phyloP scores from a whole-genome alignment of 176 grass and related monocot genomes.

The Musa schizocarpa region DNA sequence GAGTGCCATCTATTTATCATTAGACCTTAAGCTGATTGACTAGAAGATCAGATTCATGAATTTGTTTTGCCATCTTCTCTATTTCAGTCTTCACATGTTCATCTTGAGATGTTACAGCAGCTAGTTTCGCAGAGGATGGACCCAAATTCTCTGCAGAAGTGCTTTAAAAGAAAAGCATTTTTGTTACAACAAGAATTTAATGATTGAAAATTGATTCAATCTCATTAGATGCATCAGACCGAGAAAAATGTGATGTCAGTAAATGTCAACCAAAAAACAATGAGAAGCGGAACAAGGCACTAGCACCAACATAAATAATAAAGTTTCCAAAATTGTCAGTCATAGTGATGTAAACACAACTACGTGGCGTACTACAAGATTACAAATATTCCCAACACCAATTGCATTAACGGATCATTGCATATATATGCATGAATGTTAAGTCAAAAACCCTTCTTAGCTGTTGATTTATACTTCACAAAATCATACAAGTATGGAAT shows the following conservation, averaged over 20 bases:
- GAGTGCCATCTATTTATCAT: not conserved
- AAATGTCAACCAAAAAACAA: not conserved
- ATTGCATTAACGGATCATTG: not conserved
- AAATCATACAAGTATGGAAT: too few species aligned
- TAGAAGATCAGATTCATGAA: slow-evolving; percentile 60
- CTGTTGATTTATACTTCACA: too few species aligned
- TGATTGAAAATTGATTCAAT: not conserved
- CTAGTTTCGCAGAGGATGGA: slow-evolving; percentile 20
- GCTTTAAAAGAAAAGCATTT: slow-evolving; percentile 32
- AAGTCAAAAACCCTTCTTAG: not conserved
- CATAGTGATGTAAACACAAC: not conserved
- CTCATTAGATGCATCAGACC: not conserved
- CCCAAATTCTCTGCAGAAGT: slow-evolving; percentile 16
- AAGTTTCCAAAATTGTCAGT: too few species aligned
- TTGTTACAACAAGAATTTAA: slow-evolving; percentile 15
- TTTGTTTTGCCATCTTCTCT: slow-evolving; percentile 45
- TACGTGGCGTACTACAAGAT: not conserved
- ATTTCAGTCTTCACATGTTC: slow-evolving; percentile 26
- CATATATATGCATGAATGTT: not conserved
- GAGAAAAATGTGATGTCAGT: not conserved
- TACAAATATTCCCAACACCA: not conserved
- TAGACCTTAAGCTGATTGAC: slow-evolving; percentile 79
- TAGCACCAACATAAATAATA: too few species aligned
- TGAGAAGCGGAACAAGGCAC: too few species aligned
- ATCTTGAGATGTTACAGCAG: slow-evolving; percentile 23